Percentiles rank a stretch among this genome's conserved stretches.
These are phyloP conservation scores for Botrytis tulipae DNA, from an alignment of 2,329 filamentous ascomycete genomes.

Conservation along the genomic window DNA sequence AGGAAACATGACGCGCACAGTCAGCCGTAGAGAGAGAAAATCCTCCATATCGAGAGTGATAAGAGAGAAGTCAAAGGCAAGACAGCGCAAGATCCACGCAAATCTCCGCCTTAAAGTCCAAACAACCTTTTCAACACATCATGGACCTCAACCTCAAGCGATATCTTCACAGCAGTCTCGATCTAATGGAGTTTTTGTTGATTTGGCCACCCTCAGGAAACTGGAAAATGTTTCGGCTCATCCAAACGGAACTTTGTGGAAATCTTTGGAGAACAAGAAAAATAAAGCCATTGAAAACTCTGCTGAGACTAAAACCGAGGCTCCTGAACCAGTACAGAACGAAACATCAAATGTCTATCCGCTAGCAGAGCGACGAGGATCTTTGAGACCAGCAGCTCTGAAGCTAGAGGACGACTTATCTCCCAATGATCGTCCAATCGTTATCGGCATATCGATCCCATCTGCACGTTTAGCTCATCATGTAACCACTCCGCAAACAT, in stretches of 20 bases:
- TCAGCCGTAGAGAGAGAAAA: slow-evolving; percentile 30
- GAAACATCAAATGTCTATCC: not conserved
- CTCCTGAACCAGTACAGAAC: not conserved
- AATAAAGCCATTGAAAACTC: slow-evolving; percentile 20
- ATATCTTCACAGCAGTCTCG: slow-evolving; percentile 39
- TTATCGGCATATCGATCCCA: slow-evolving; percentile 68
- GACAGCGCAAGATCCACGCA: slow-evolving; percentile 60
- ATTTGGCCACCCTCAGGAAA: slow-evolving; percentile 58
- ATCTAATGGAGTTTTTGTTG: slow-evolving; percentile 42
- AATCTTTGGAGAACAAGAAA: slow-evolving; percentile 32
- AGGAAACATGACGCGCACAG: slow-evolving; percentile 23
- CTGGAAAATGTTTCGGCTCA: slow-evolving; percentile 45
- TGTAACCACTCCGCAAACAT: slow-evolving; percentile 51
- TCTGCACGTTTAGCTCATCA: slow-evolving; percentile 48
- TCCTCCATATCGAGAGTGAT: slow-evolving; percentile 40
- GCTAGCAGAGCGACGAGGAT: slow-evolving; percentile 12
- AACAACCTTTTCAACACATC: slow-evolving; percentile 59
- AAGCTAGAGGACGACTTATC: slow-evolving; percentile 51
- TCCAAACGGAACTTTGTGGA: slow-evolving; percentile 35
- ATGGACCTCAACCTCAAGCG: slow-evolving; percentile 46
- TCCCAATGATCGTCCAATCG: slow-evolving; percentile 67
- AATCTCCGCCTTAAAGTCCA: slow-evolving; percentile 66
- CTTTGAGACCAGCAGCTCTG: slow-evolving; percentile 21
- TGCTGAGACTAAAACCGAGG: not conserved
- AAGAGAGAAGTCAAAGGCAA: slow-evolving; percentile 54